Evolutionary conservation across 2,329 filamentous ascomycete genomes (phyloP), one percentile per base, ranked within the genome.

Genomic region (Zymoseptoria ardabiliae): DNA sequence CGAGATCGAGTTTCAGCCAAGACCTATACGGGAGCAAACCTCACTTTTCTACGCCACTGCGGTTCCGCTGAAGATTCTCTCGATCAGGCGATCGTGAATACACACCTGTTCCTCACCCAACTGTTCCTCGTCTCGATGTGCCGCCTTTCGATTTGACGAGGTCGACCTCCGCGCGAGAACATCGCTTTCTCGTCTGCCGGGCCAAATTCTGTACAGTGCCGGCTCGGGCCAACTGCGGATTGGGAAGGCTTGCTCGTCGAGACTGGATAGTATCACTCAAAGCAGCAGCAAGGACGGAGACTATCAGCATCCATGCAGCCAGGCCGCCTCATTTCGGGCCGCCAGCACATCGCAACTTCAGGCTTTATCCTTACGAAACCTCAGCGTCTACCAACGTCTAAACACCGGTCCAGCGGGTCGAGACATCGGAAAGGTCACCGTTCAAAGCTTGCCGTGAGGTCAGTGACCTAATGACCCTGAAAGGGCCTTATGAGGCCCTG

Each of bases 31-130:
- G 17, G 67, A 71, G 58, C 72, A 74, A 59, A 68, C 59, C 11
- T 67, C 66, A 17, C 65, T 74, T 6, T 74, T 74, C 64, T 73
- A 73, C 56, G 70, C 72, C 3, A 70, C 67, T 17, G 66, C 67
- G 2, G 70, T 71, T 11, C 71, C 71, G 2, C 62, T 74, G 55
- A 72, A 69, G 54, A 73, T 73, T 21, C 57, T 72, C 30, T 62
- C 55, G 1, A 65, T 66, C 51, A 61, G 30, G 23, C 53, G 35
- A 19, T 21, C 53, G 1, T 53, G 22, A 25, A 55, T 6, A 17
- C 17, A n/a, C 17, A n/a, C 35, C 7, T 5, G n/a, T 45, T n/a
- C 17, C 35, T 45, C 6, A 5, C 4, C 17, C 4, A 13, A 7
- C 3, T 13, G 35, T 45, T 5, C 13, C 35, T 7, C 35, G 35